phyloP scores from a whole-genome alignment of 352 stramenopile species.

The Phytophthora brassicae region DNA sequence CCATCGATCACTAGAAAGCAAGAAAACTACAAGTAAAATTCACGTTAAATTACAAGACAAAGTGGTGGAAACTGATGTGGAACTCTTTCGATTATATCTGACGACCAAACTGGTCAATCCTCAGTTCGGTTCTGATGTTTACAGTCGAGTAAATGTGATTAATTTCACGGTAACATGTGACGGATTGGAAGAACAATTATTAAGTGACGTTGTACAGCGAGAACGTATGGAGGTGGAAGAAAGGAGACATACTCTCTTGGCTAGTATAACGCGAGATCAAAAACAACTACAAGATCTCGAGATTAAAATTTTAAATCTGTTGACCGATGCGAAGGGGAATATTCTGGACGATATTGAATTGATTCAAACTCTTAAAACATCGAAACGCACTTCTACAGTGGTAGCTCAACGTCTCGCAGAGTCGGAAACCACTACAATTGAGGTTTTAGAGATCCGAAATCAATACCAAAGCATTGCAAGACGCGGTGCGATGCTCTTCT shows the following conservation, averaged over 20 bases:
- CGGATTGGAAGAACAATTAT: constrained; percentile 88
- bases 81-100: constrained; percentile 88
- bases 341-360: constrained; percentile 91
- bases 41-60: constrained; percentile 74
- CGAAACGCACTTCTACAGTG: constrained; percentile 65
- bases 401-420: constrained; percentile 57
- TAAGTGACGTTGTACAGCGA: constrained; percentile 86
- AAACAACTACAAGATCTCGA: constrained; percentile 90
- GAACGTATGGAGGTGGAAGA: constrained; percentile 89
- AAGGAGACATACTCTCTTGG: constrained; percentile 81
- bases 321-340: constrained; percentile 86
- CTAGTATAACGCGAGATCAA: constrained; percentile 89
- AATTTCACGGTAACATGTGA: constrained; percentile 94
- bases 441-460: constrained; percentile 64
- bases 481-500: constrained; percentile 71
- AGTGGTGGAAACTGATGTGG: constrained; percentile 67
- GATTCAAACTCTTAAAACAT: constrained; percentile 60
- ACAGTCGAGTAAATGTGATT: constrained; percentile 92
- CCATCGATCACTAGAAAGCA: constrained; percentile 4
- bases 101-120: constrained; percentile 93
- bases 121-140: constrained; percentile 89
- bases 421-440: constrained; percentile 58
- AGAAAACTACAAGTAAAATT: background rate
- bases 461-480: constrained; percentile 59
- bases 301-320: constrained; percentile 87